Evolutionary conservation across 2,329 filamentous ascomycete genomes (phyloP).

Genomic region (Trichothecium roseum): DNA sequence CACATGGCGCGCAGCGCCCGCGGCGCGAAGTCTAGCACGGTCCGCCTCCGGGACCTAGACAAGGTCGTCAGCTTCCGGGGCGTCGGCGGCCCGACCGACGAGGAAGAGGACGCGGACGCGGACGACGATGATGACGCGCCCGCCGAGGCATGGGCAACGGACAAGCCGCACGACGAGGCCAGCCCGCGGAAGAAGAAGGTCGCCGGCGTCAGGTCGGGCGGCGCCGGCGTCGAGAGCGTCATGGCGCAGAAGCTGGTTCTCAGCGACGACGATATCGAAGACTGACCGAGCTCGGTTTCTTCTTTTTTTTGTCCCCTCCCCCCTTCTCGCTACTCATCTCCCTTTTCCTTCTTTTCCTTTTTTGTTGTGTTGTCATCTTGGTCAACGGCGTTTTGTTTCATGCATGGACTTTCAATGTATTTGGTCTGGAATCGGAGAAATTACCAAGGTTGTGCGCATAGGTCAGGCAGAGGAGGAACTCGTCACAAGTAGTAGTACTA

Average conservation of each 20-base stretch:
- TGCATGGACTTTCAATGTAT: too few relatives aligned
- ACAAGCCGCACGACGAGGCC: conserved; percentile 44
- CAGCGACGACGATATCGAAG: conserved; percentile 79
- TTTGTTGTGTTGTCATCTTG: too few relatives aligned
- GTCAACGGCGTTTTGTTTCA: too few relatives aligned
- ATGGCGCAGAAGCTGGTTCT: conserved; percentile 58
- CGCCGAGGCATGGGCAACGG: conserved; percentile 49
- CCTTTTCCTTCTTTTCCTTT: too few relatives aligned
- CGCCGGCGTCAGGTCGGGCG: conserved; percentile 23
- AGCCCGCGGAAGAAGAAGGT: conserved; percentile 36
- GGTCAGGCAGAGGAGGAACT: too few relatives aligned
- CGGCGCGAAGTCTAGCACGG: conserved; percentile 23
- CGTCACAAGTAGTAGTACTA: too few relatives aligned
- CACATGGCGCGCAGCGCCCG: conserved; percentile 45
- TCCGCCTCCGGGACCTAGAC: conserved; percentile 48
- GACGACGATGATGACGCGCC: conserved; percentile 17
- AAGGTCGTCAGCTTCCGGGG: conserved; percentile 59
- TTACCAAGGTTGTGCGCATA: too few relatives aligned
- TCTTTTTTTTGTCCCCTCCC: too few relatives aligned
- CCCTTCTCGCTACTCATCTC: too few relatives aligned
- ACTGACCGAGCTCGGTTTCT: conserved; percentile 27
- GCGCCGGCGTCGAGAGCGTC: conserved; percentile 27
- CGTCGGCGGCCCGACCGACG: conserved; percentile 35
- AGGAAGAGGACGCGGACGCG: conserved; percentile 35
- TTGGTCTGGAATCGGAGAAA: too few relatives aligned